Evolutionary conservation across 2,329 filamentous ascomycete species (phyloP).

Genomic region (Penicillium sp.): DNA sequence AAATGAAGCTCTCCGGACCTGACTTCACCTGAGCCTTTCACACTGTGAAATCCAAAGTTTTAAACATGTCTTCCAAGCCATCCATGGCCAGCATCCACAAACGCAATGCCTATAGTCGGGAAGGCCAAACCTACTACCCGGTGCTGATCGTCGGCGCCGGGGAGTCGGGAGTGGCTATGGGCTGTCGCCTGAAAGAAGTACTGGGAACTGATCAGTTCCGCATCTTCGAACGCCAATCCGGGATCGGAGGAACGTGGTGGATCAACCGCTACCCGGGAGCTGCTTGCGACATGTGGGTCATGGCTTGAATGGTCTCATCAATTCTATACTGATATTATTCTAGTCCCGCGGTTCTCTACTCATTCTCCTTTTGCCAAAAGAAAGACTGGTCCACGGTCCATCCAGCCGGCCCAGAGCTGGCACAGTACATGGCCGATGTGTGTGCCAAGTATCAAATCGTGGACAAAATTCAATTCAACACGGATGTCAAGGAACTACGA

Average conservation of each 20-base stretch:
- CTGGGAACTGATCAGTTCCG: conserved; percentile 61
- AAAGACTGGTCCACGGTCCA: conserved; percentile 53
- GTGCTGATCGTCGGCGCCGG: conserved; percentile 63
- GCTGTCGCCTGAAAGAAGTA: conserved; percentile 59
- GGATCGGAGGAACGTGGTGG: conserved; percentile 66
- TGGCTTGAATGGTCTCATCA: neutral
- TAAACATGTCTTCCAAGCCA: conserved; percentile 31
- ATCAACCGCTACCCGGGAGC: conserved; percentile 63
- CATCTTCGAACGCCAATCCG: conserved; percentile 61
- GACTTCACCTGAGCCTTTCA: neutral
- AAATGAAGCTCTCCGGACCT: too few species aligned
- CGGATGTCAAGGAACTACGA: conserved; percentile 54
- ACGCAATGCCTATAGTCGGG: conserved; percentile 40
- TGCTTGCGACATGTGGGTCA: conserved; percentile 56
- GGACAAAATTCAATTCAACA: conserved; percentile 62
- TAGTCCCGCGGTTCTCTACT: conserved; percentile 59
- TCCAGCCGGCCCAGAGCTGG: conserved; percentile 53
- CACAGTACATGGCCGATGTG: conserved; percentile 56
- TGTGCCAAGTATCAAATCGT: conserved; percentile 55
- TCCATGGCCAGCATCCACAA: conserved; percentile 41
- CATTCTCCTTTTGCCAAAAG: conserved; percentile 59
- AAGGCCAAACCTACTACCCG: conserved; percentile 50
- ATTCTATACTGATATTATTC: neutral
- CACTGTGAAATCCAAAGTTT: neutral
- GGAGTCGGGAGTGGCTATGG: conserved; percentile 64